Percentiles rank a stretch among this genome's conserved stretches.
Evolutionary conservation across 2,329 filamentous ascomycete species (phyloP).

Genomic region (Corynespora cassiicola): DNA sequence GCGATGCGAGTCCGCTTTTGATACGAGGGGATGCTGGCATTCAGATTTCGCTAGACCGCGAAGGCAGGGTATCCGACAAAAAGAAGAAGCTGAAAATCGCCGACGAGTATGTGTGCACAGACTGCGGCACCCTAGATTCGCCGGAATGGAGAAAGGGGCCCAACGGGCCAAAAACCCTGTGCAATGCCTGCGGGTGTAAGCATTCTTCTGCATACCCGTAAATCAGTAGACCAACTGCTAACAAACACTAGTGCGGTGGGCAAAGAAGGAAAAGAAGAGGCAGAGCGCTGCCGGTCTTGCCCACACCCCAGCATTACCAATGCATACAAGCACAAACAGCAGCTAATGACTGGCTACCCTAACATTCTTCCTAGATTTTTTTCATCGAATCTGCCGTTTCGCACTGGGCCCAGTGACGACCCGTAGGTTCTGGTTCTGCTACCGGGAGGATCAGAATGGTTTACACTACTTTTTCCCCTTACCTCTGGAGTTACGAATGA

Average conservation of each 20-base stretch:
- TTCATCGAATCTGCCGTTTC: too few relatives aligned
- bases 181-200: slow-evolving; percentile 89
- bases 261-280: slow-evolving; percentile 79
- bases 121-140: slow-evolving; percentile 92
- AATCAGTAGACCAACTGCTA: slow-evolving; percentile 20
- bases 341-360: too few relatives aligned
- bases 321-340: slow-evolving; percentile 39
- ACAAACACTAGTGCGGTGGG: slow-evolving; percentile 65
- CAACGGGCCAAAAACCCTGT: slow-evolving; percentile 89
- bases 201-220: slow-evolving; percentile 13
- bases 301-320: slow-evolving; percentile 29
- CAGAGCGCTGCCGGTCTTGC: slow-evolving; percentile 27
- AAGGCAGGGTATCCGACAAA: slow-evolving; percentile 73
- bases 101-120: slow-evolving; percentile 93
- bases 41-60: slow-evolving; percentile 80
- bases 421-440: too few relatives aligned
- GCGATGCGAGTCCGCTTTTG: slow-evolving; percentile 78
- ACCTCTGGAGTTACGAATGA: too few relatives aligned
- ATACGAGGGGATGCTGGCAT: slow-evolving; percentile 88
- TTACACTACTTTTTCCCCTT: too few relatives aligned
- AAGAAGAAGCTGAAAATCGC: slow-evolving; percentile 83
- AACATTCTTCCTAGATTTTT: too few relatives aligned
- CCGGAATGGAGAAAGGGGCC: slow-evolving; percentile 97
- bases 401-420: too few relatives aligned
- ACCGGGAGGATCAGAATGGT: too few relatives aligned